phyloP scores from a whole-genome alignment of 208 protist species.

The Acanthamoeba lenticulata region DNA sequence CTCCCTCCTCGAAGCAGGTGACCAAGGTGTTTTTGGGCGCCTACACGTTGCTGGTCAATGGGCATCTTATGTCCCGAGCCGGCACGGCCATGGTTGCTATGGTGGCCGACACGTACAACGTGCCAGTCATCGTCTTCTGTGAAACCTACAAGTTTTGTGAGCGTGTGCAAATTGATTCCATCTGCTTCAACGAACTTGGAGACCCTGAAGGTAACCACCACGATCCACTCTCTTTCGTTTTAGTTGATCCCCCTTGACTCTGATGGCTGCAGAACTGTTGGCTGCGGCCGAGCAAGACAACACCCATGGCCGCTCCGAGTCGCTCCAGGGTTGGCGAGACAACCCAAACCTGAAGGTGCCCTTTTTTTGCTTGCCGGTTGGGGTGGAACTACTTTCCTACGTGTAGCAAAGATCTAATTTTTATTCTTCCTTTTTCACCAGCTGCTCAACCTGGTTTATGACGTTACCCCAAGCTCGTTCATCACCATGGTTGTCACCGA shows the following conservation, averaged over 20 bases:
- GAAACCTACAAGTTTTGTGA: constrained; percentile 99
- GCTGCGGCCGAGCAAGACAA: neutral
- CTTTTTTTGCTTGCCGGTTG: neutral
- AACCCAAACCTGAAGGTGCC: neutral
- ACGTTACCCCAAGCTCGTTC: constrained; percentile 90
- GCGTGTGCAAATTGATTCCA: constrained; percentile 94
- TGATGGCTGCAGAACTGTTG: neutral
- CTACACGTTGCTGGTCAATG: constrained; percentile 94
- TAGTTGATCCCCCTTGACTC: neutral
- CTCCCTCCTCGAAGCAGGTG: constrained; percentile 62
- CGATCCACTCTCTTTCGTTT: neutral
- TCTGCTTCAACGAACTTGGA: constrained; percentile 95
- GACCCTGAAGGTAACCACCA: constrained; percentile 52
- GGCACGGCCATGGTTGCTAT: constrained; percentile 94
- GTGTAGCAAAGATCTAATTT: too few species aligned
- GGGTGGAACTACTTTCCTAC: too few species aligned
- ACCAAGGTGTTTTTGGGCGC: constrained; percentile 95
- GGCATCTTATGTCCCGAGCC: constrained; percentile 92
- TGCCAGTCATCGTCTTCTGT: constrained; percentile 96
- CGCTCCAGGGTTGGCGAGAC: neutral
- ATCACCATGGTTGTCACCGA: constrained; percentile 92
- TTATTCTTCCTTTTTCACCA: constrained; percentile 67
- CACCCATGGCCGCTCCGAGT: neutral
- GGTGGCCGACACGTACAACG: constrained; percentile 92
- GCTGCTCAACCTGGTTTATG: constrained; percentile 91